A percentile compares a stretch with the other conserved stretches of the same genome.
phyloP scores from a whole-genome alignment of 345 rosid species.

The Punica granatum region DNA sequence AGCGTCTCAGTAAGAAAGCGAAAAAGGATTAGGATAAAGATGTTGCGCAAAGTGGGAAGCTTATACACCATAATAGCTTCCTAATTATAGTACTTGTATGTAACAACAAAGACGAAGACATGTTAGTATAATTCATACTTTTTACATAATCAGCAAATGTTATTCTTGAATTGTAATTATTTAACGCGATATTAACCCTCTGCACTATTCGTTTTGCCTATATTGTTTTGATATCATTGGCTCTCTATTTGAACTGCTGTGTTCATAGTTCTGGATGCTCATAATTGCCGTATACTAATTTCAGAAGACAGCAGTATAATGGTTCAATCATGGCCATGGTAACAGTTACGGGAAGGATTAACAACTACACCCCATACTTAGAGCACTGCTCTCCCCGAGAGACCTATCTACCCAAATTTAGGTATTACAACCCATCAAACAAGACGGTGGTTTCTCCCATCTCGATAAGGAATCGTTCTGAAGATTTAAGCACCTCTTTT shows the following conservation, averaged over 20 bases:
- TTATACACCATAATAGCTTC: too few relatives aligned
- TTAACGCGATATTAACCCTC: too few relatives aligned
- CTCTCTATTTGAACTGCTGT: not conserved
- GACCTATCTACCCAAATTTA: slow-evolving; percentile 20
- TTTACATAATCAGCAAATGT: too few relatives aligned
- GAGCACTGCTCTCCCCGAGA: slow-evolving; percentile 15
- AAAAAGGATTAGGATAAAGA: too few relatives aligned
- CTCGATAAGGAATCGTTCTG: slow-evolving; percentile 20
- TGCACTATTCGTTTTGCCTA: too few relatives aligned
- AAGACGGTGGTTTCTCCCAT: slow-evolving; percentile 19
- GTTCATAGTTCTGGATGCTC: not conserved
- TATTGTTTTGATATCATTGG: too few relatives aligned
- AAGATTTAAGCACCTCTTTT: slow-evolving; percentile 24
- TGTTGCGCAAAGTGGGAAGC: too few relatives aligned
- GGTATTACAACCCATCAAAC: slow-evolving; percentile 18
- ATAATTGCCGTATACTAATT: not conserved
- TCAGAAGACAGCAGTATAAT: slow-evolving; percentile 33
- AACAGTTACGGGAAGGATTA: slow-evolving; percentile 33
- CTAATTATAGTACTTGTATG: too few relatives aligned
- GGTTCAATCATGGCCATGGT: slow-evolving; percentile 70
- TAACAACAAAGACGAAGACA: too few relatives aligned
- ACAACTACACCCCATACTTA: slow-evolving; percentile 20
- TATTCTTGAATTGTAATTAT: too few relatives aligned
- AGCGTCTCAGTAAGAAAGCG: too few relatives aligned
- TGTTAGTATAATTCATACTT: too few relatives aligned